Base-by-base conservation (phyloP, 2,329 filamentous ascomycete species). In the Microdochium nivale region DNA sequence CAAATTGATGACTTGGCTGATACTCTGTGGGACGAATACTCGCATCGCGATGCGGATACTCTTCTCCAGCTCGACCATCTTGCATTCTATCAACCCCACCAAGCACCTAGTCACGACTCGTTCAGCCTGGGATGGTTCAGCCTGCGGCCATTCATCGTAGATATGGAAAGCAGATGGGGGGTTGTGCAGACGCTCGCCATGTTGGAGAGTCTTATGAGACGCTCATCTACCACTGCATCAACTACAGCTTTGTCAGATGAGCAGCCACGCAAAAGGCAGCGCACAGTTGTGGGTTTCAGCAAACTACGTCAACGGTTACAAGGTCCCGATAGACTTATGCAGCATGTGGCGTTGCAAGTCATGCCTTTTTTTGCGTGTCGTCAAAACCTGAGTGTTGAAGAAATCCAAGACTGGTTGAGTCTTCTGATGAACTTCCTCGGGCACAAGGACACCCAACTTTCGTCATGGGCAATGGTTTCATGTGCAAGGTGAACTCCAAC, bases 391-490 rank as follows among this genome's bases (percentile, higher is more conserved):
- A 66, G 73, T 3, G 58, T 69, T 30, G 77, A 83, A 30, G 78
- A 81, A 11, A 68, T 86, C 25, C 66, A 69, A 4, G 72, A 76
- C 1, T 64, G 86, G 3, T 62, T 94, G 2, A 73, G 76, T 9
- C 76, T 79, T 44, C 69, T 95, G 16, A 69, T 76, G 16, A 66
- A 70, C 11, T 75, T 78, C 50, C 80, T 87, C 44, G 76, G 80
- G 10, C 87, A 94, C 61, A 91, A 95, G 60, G 83, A 86, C 57
- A 69, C 71, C 14, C 67, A 69, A 9, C 72, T 85, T 40, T 80
- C 84, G 8, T 88, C 84, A 0, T 99, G 94, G 94, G 86, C 90
- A 19, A 82, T 95, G 73, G 67, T 96, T 50, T 86, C 84, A n/a
- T 81, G 90, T 62, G 76, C 88, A 55, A 88, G 87, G 89, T 91